Conservation (phyloP, 148 eudicot genomes). For the Amaranthus cruentus region DNA sequence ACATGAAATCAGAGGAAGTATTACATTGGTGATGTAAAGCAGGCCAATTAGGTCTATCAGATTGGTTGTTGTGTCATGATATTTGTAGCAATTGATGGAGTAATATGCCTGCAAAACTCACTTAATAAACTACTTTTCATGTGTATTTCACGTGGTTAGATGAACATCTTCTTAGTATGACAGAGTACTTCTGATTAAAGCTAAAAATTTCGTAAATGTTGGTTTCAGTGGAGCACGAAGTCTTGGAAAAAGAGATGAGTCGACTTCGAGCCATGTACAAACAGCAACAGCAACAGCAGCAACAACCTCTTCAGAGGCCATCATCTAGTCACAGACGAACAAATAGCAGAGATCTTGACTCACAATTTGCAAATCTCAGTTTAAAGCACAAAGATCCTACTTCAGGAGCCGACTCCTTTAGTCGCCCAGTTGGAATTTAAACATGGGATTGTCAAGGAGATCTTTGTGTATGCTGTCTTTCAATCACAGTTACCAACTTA, state of each 20-base stretch:
- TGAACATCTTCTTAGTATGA: too few species aligned
- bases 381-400: conserved; percentile 56
- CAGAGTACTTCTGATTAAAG: too few species aligned
- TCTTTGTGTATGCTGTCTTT: conserved; percentile 15
- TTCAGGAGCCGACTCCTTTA: conserved; percentile 44
- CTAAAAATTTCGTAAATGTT: not conserved
- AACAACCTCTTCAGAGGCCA: conserved; percentile 36
- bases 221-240: conserved; percentile 77
- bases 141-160: too few species aligned
- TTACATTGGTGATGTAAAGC: not conserved
- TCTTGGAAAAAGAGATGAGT: conserved; percentile 69
- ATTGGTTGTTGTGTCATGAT: not conserved
- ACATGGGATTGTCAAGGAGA: conserved; percentile 16
- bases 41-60: not conserved
- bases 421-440: conserved; percentile 55
- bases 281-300: conserved; percentile 48
- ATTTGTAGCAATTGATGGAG: not conserved
- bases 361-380: conserved; percentile 63
- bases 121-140: too few species aligned
- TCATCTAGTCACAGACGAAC: conserved; percentile 57
- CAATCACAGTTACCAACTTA: conserved; percentile 18
- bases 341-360: conserved; percentile 73
- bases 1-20: not conserved
- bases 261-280: conserved; percentile 68
- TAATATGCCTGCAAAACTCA: too few species aligned